These are phyloP conservation scores for Melocanna baccifera DNA, from an alignment of 176 grass and related monocot species.

Conservation along the genomic window DNA sequence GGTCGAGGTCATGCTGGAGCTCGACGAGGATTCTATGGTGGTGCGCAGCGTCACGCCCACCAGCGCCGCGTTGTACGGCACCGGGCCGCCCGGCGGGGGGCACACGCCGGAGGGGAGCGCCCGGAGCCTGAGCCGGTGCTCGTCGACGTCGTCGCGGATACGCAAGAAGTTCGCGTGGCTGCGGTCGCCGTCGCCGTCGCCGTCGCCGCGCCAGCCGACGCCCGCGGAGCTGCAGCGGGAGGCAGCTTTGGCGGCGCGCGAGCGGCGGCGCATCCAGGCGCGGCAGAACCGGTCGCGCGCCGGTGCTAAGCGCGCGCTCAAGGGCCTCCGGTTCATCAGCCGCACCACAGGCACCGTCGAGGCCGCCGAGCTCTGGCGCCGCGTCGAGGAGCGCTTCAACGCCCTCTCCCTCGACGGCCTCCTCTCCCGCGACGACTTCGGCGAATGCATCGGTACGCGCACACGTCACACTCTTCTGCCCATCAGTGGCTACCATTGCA, in stretches of 20 bases:
- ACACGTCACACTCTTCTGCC: not conserved
- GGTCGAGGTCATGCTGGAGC: conserved; percentile 98
- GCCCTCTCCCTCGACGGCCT: conserved; percentile 62
- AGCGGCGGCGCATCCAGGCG: conserved; percentile 65
- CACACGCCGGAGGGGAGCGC: conserved; percentile 31
- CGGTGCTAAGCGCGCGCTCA: conserved; percentile 71
- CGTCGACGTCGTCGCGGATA: conserved; percentile 87
- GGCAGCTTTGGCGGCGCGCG: conserved; percentile 67
- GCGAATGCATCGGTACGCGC: conserved; percentile 82
- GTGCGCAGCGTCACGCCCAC: conserved; percentile 96
- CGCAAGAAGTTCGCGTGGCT: conserved; percentile 88
- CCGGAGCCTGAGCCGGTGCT: conserved; percentile 63
- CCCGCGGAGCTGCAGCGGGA: conserved; percentile 35
- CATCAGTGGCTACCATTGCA: not conserved
- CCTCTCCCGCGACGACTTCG: conserved; percentile 94
- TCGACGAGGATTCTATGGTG: conserved; percentile 99
- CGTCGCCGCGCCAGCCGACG: conserved; percentile 18
- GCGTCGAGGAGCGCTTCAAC: conserved; percentile 78
- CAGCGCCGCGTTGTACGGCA: conserved; percentile 36
- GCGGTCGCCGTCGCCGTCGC: conserved; percentile 57
- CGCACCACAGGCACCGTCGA: conserved; percentile 65
- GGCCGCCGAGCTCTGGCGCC: conserved; percentile 68
- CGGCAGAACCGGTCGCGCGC: conserved; percentile 66
- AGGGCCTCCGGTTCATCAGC: conserved; percentile 98
- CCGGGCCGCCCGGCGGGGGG: not conserved